These are phyloP conservation scores for Fragaria ananassa DNA, from an alignment of 306 rosid genomes.

Conservation along the genomic window DNA sequence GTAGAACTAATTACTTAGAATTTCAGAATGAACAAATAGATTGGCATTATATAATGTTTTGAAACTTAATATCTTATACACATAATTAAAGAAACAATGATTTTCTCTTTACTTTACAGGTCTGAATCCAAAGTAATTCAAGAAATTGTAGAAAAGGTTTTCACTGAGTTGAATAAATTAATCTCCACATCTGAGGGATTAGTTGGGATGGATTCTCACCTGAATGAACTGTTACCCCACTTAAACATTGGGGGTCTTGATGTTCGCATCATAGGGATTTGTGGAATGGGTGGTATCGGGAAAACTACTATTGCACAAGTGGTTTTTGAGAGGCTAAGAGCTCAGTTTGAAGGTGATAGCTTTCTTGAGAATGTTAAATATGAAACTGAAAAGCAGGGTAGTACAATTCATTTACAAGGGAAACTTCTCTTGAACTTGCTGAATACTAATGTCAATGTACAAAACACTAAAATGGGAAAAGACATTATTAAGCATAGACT, in stretches of 20 bases:
- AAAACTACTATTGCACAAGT: neutral
- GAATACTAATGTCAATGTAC: neutral
- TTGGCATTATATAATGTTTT: too few relatives aligned
- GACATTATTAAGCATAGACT: slow-evolving; percentile 4
- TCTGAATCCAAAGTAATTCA: neutral
- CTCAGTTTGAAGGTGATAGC: slow-evolving; percentile 1
- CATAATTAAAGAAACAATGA: too few relatives aligned
- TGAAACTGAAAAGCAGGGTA: neutral
- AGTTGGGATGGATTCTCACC: neutral
- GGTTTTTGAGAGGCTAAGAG: neutral
- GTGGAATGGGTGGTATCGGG: slow-evolving; percentile 19
- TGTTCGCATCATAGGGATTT: slow-evolving; percentile 11
- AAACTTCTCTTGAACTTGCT: neutral
- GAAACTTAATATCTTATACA: too few relatives aligned
- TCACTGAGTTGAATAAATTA: neutral
- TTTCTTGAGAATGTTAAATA: slow-evolving; percentile 16
- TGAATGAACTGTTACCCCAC: neutral
- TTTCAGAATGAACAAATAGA: too few relatives aligned
- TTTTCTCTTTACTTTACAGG: neutral
- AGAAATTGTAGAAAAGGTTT: neutral
- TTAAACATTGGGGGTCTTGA: neutral
- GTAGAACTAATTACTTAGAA: too few relatives aligned
- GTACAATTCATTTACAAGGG: slow-evolving; percentile 2
- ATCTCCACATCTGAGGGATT: neutral
- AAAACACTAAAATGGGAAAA: neutral